phyloP scores from a whole-genome alignment of 805 yeast genomes.

The Naumovozyma baii region DNA sequence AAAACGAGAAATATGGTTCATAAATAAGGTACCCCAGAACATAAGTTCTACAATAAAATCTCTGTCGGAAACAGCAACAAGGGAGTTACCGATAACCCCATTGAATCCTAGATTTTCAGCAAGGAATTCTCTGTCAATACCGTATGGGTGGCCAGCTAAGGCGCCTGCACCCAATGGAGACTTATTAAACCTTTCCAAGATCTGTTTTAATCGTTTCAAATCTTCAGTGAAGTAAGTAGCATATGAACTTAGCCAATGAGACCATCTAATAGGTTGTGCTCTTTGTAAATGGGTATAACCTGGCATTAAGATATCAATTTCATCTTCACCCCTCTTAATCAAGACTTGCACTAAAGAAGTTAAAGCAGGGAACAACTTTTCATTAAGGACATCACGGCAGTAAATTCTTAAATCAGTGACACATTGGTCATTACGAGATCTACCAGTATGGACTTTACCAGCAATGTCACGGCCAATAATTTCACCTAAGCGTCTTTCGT shows the following conservation, averaged over 20 bases:
- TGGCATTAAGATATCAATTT: conserved; percentile 92
- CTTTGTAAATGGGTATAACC: conserved; percentile 98
- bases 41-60: conserved; percentile 93
- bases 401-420: conserved; percentile 98
- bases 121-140: conserved; percentile 88
- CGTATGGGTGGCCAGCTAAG: conserved; percentile 97
- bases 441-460: conserved; percentile 98
- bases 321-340: conserved; percentile 66
- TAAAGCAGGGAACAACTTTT: conserved; percentile 47
- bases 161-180: conserved; percentile 97
- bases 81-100: conserved; percentile 87
- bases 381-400: conserved; percentile 65
- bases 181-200: conserved; percentile 71
- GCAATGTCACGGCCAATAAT: conserved; percentile 87
- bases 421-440: conserved; percentile 97
- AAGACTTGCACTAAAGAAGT: conserved; percentile 59
- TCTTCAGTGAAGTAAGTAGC: conserved; percentile 93
- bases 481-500: conserved; percentile 95
- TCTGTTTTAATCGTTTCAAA: conserved; percentile 71
- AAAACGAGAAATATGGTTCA: conserved; percentile 92
- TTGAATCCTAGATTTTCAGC: conserved; percentile 73
- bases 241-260: conserved; percentile 91
- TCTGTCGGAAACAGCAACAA: conserved; percentile 95
- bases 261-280: conserved; percentile 99
- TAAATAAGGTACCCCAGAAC: conserved; percentile 91